These are phyloP conservation scores for Chiua virens DNA, from an alignment of 768 basidiomycete genomes.

Conservation along the genomic window DNA sequence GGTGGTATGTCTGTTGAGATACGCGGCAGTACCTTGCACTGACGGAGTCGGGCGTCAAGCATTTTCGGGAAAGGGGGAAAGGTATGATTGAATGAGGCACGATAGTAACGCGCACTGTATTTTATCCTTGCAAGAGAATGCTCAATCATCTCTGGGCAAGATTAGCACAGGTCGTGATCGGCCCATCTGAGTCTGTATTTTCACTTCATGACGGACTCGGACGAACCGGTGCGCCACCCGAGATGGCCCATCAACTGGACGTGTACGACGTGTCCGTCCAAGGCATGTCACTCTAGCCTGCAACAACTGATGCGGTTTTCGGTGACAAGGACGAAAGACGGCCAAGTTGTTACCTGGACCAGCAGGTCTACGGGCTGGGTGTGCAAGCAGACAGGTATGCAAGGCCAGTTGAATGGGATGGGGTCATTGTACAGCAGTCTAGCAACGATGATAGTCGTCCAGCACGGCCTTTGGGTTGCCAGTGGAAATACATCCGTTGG, in stretches of 20 bases:
- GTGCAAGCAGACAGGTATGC: no score
- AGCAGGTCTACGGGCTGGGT: no score
- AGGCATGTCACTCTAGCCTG: not conserved
- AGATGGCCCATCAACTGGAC: not conserved
- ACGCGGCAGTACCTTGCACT: constrained; percentile 22
- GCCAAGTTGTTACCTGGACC: no score
- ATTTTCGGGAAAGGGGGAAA: not conserved
- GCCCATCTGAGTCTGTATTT: no score
- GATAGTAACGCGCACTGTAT: constrained; percentile 7
- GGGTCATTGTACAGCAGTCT: no score
- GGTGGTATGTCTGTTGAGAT: constrained; percentile 37
- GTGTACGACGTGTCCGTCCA: not conserved
- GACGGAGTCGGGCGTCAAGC: not conserved
- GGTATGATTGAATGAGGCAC: not conserved
- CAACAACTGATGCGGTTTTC: not conserved
- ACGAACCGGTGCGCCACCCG: not conserved
- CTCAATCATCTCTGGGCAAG: not conserved
- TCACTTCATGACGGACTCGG: not conserved
- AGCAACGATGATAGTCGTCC: no score
- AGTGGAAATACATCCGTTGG: no score
- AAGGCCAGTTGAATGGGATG: no score
- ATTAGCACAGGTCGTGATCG: no score
- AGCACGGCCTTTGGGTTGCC: not conserved
- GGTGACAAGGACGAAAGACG: not conserved
- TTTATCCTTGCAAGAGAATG: not conserved